Evolutionary conservation across 257 asterid genomes (phyloP).

Genomic region (Striga asiatica): DNA sequence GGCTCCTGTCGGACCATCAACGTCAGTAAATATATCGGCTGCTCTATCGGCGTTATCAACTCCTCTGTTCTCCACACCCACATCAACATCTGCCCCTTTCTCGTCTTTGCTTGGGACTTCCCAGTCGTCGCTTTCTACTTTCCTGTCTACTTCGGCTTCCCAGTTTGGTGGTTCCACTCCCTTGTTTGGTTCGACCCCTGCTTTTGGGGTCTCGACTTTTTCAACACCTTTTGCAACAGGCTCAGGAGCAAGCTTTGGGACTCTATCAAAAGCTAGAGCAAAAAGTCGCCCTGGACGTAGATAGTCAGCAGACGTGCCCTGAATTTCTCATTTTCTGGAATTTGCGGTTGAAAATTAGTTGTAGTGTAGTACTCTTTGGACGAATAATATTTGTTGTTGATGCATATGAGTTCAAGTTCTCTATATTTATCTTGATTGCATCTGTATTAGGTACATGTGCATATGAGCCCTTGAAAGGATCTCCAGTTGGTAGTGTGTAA

Average conservation of each 20-base stretch:
- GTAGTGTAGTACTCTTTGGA: neutral
- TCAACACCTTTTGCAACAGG: too few relatives aligned
- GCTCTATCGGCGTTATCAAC: too few relatives aligned
- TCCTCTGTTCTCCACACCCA: constrained; percentile 71
- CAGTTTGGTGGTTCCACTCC: constrained; percentile 41
- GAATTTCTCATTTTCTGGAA: neutral
- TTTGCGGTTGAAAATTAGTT: neutral
- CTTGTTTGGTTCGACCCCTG: constrained; percentile 54
- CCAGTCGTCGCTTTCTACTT: too few relatives aligned
- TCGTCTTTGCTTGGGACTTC: constrained; percentile 63
- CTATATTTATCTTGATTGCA: neutral
- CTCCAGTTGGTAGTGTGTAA: too few relatives aligned
- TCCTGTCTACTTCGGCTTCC: too few relatives aligned
- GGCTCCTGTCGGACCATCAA: constrained; percentile 42
- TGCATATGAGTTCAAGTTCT: neutral
- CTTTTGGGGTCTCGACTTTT: constrained; percentile 49
- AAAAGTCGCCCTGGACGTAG: constrained; percentile 66
- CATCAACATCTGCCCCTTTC: constrained; percentile 49
- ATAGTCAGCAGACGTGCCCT: constrained; percentile 19
- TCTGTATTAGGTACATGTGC: neutral
- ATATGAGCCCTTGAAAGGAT: neutral
- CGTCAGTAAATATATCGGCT: constrained; percentile 33
- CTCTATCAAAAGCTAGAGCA: constrained; percentile 51
- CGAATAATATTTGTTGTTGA: constrained; percentile 3
- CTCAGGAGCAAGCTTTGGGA: constrained; percentile 83